Evolutionary conservation across 2,329 filamentous ascomycete species (phyloP), one percentile per base, ranked within the genome.

Genomic region (Fusarium zealandicum): DNA sequence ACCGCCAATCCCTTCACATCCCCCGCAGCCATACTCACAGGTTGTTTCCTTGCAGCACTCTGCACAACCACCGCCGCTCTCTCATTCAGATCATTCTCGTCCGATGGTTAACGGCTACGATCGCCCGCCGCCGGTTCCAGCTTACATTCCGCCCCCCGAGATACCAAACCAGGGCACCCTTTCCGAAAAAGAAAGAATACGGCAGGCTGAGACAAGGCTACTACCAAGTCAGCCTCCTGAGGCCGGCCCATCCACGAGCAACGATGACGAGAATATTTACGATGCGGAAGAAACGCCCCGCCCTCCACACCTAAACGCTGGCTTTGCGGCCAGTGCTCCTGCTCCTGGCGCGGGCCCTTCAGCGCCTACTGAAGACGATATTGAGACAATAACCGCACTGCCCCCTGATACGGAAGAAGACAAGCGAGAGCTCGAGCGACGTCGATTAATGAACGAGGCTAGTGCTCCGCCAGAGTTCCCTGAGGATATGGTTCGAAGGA

Each of bases 141-240:
- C 80, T 49, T 81, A 83, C 63, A 70, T 87, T 13, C 83, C 86
- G 25, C 83, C 83, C 5, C 86, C 88, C n/a, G 77, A 82, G 25
- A 64, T 87, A 14, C 76, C 79, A 10, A 76, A 82, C 11, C 86
- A 91, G 49, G 82, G 83, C 54, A 80, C 77, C 5, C 76, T 92
- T 27, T 86, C 88, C 11, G 95, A 98, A 60, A 97, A 97, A 73
- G 88, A 96, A 54, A 86, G 88, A 41, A 76, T 95, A 53, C 84
- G 88, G 39, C 84, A 85, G 53, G 92, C 91, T 33, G 93, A 97
- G 74, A 83, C 88, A 62, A 83, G 87, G 39, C 76, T 97, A 5
- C 75, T 97, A 17, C 93, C 93, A 2, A 96, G 92, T 68, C 87
- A 87, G 65, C 93, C 89, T 11, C 78, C 68, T 1, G 63, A 56